These are phyloP conservation scores for Hemileccinum impolitum DNA, from an alignment of 768 basidiomycete genomes.

Conservation along the genomic window DNA sequence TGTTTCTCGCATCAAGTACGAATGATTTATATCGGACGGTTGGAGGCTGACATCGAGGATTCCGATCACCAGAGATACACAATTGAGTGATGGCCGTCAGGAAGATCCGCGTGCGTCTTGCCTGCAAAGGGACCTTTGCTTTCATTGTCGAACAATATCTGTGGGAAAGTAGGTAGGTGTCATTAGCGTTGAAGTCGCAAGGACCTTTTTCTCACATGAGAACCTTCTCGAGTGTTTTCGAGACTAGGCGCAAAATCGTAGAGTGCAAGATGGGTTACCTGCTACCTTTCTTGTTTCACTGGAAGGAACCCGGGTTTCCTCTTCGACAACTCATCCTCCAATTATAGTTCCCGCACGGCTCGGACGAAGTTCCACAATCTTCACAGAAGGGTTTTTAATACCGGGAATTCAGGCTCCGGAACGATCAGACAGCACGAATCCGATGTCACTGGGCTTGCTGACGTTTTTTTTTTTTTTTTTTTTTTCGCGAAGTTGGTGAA, in stretches of 20 bases:
- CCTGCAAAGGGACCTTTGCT: not conserved
- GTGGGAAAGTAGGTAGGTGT: not conserved
- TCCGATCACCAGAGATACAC: not conserved
- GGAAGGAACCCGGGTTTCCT: not conserved
- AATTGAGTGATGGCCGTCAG: not conserved
- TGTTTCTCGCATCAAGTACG: not conserved
- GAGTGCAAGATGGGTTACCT: too few relatives aligned
- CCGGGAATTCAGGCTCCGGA: not conserved
- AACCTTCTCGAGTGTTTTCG: too few relatives aligned
- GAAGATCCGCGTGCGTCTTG: too few relatives aligned
- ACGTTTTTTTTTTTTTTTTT: too few relatives aligned
- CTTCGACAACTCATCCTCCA: not conserved
- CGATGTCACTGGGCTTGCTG: not conserved
- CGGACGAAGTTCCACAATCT: not conserved
- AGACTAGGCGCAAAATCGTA: too few relatives aligned
- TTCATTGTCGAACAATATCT: too few relatives aligned
- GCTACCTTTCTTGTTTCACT: not conserved
- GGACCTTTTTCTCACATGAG: too few relatives aligned
- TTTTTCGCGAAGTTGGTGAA: slow-evolving; percentile 4
- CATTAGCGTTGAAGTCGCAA: not conserved
- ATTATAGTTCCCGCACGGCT: not conserved
- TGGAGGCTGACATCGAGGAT: not conserved
- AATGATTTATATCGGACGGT: not conserved
- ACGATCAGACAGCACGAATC: not conserved
- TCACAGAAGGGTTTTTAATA: not conserved